Evolutionary conservation across 148 eudicot genomes (phyloP), one percentile per base, ranked within the genome.

Genomic region (Rhododendron ovatum): DNA sequence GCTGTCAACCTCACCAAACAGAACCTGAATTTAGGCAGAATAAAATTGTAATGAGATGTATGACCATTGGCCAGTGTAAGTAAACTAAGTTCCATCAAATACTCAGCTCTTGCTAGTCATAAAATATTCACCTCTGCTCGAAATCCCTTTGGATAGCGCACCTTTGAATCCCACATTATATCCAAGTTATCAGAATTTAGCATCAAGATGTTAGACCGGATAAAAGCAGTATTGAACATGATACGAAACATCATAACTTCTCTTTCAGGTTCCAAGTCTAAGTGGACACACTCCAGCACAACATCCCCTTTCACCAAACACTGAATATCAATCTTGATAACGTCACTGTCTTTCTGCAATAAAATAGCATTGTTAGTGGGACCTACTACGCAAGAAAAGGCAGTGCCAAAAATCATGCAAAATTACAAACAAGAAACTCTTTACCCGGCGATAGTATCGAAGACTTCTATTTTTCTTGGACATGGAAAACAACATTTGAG

Each of bases 221-320:
- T 98, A 91, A 98, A 98, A 88, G 98, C 99, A 86, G 99, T 98
- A 89, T 98, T 98, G 81, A 98, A 98, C 96, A 95, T 91, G 86
- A 95, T 91, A 51, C 99, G 93, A 86, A 98, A 98, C 99, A 98
- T 98, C 99, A 98, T 98, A 84, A 95, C 94, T 90, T 98, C 99
- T 90, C 99, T 90, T 89, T 94, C 99, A n/a, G 95, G 90, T 84
- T 95, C 98, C 89, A 92, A 47, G 88, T 98, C 98, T 83, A 98
- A 84, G 91, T 98, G 99, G 63, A 98, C 92, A 83, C 99, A 98
- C 89, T 98, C 99, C 90, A 98, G 89, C 43, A 98, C 98, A 73
- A 94, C 98, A 89, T 98, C 98, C 82, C 99, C 98, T 95, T 95
- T 93, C 80, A 98, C 99, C 90, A 93, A 90, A 87, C 99, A 98